Conservation (phyloP, 768 basidiomycete species). For the Leccinum sublutescens region DNA sequence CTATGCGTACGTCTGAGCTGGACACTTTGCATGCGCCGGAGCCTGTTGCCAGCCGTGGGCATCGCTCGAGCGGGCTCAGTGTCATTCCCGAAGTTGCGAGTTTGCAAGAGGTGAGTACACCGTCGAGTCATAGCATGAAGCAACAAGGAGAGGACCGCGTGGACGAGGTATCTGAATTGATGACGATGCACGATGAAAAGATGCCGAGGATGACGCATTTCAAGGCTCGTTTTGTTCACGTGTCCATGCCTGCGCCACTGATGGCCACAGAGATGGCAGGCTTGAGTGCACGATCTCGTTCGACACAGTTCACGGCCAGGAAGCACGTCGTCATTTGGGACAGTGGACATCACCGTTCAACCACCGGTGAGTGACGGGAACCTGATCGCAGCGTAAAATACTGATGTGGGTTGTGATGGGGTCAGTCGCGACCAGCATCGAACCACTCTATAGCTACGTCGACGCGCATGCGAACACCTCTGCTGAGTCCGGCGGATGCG, state of each 20-base stretch:
- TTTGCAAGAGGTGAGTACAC: slow-evolving; percentile 28
- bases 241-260: slow-evolving; percentile 33
- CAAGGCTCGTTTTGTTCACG: slow-evolving; percentile 35
- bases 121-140: slow-evolving; percentile 28
- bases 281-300: too few species aligned
- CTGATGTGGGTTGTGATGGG: slow-evolving; percentile 12
- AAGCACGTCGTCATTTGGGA: slow-evolving; percentile 27
- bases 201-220: slow-evolving; percentile 10
- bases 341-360: slow-evolving; percentile 33
- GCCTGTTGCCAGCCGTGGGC: slow-evolving; percentile 27
- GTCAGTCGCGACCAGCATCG: slow-evolving; percentile 41
- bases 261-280: neutral
- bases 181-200: slow-evolving; percentile 1
- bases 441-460: slow-evolving; percentile 10
- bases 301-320: too few species aligned
- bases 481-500: too few species aligned
- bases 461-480: too few species aligned
- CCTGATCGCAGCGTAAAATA: neutral
- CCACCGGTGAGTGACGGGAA: slow-evolving; percentile 27
- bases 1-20: slow-evolving; percentile 49
- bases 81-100: slow-evolving; percentile 55
- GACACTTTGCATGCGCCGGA: slow-evolving; percentile 50
- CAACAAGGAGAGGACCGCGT: slow-evolving; percentile 37
- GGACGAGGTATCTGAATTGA: slow-evolving; percentile 31
- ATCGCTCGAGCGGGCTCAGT: slow-evolving; percentile 43